These are phyloP conservation scores for Neonothopanus nambi DNA, from an alignment of 1,284 basidiomycete genomes.

Conservation along the genomic window DNA sequence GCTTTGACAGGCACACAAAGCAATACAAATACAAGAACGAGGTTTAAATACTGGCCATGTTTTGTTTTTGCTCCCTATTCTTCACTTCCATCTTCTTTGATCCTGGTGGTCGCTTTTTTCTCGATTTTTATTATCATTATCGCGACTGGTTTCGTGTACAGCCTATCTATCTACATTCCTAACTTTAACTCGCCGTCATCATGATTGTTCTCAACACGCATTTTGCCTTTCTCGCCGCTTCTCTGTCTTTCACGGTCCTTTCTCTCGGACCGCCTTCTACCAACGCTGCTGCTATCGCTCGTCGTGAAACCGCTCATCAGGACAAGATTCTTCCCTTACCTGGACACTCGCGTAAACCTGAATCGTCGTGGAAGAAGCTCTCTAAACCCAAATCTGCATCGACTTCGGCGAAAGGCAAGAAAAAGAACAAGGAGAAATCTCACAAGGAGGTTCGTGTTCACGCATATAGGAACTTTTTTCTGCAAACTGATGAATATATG, in stretches of 20 bases:
- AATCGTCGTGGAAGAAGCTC: neutral
- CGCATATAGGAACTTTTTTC: neutral
- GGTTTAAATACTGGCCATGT: no score
- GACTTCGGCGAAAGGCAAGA: neutral
- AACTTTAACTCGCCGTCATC: slow-evolving; percentile 21
- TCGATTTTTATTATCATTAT: slow-evolving; percentile 15
- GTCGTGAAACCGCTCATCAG: slow-evolving; percentile 20
- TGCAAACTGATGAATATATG: slow-evolving; percentile 13
- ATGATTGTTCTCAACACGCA: slow-evolving; percentile 52
- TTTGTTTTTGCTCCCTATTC: slow-evolving; percentile 13
- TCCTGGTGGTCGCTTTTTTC: slow-evolving; percentile 14
- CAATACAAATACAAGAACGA: no score
- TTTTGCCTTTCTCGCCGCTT: slow-evolving; percentile 43
- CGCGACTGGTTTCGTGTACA: slow-evolving; percentile 15
- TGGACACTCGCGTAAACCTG: slow-evolving; percentile 5
- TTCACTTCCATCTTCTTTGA: slow-evolving; percentile 14
- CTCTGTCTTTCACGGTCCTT: slow-evolving; percentile 25
- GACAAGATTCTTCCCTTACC: slow-evolving; percentile 9
- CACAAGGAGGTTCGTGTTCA: slow-evolving; percentile 1
- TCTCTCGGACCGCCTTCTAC: slow-evolving; percentile 24
- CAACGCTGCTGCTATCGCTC: slow-evolving; percentile 39
- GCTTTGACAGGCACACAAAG: no score
- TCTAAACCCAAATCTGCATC: no score
- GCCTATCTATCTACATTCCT: slow-evolving; percentile 8
- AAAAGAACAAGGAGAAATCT: neutral